A percentile compares a stretch with the other conserved stretches of the same genome.
Evolutionary conservation across 352 stramenopile genomes (phyloP).

Genomic region (Paralagenidium karlingii): DNA sequence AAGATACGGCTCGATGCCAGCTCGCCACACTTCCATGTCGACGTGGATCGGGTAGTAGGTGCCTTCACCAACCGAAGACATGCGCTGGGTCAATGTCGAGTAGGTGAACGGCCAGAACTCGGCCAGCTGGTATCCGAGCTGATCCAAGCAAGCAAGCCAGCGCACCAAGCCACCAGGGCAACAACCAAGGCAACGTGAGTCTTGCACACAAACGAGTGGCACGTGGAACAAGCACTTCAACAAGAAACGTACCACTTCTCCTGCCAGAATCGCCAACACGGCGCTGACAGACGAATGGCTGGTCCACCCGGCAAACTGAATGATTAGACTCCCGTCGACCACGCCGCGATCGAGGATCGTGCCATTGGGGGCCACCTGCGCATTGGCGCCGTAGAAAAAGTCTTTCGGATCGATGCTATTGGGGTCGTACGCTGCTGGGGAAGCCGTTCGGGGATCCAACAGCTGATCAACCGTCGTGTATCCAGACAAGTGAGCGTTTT

Average conservation of each 20-base stretch:
- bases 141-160: no score
- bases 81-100: conserved; percentile 26
- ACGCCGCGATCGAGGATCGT: conserved; percentile 4
- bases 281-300: conserved; percentile 18
- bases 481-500: no score
- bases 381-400: conserved; percentile 12
- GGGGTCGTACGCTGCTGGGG: conserved; percentile 2
- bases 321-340: conserved; percentile 17
- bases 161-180: no score
- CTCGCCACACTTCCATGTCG: conserved; percentile 40
- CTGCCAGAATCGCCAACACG: conserved; percentile 28
- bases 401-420: conserved; percentile 3
- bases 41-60: conserved; percentile 32
- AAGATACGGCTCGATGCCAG: conserved; percentile 14
- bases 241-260: conserved; percentile 28
- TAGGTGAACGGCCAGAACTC: no score
- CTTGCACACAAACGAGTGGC: no score
- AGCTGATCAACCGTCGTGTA: no score
- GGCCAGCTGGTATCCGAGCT: no score
- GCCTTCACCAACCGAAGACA: conserved; percentile 15
- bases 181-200: no score
- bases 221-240: no score
- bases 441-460: conserved; percentile 12
- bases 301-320: conserved; percentile 26
- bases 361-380: conserved; percentile 5